These are phyloP conservation scores for Hansenula sp. DNA, from an alignment of 1,139 yeast genomes.

Conservation along the genomic window DNA sequence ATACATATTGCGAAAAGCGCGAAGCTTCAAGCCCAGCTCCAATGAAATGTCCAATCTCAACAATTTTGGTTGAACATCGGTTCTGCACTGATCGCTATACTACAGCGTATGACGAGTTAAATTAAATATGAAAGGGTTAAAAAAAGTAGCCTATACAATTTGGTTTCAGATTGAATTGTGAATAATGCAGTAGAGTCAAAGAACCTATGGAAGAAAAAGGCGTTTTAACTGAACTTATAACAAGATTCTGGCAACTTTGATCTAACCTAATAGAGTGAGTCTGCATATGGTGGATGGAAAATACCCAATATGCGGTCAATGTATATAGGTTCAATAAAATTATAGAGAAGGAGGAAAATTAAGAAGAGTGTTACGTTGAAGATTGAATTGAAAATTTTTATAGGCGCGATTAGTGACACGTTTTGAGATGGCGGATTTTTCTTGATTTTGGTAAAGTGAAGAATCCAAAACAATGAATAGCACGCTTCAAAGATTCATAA, in stretches of 20 bases:
- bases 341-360: neutral
- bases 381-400: too few relatives aligned
- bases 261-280: constrained; percentile 18
- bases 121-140: too few relatives aligned
- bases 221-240: constrained; percentile 8
- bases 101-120: too few relatives aligned
- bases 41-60: too few relatives aligned
- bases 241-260: constrained; percentile 9
- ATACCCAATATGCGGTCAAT: constrained; percentile 9
- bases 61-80: too few relatives aligned
- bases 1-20: too few relatives aligned
- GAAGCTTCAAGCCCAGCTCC: too few relatives aligned
- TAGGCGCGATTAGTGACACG: neutral
- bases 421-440: neutral
- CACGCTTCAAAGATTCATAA: too few relatives aligned
- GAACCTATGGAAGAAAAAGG: neutral
- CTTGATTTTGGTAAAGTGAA: too few relatives aligned
- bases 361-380: neutral
- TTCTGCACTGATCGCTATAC: too few relatives aligned
- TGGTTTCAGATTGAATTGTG: neutral
- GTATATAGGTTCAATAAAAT: constrained; percentile 7
- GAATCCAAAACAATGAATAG: neutral
- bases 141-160: too few relatives aligned
- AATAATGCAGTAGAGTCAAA: constrained; percentile 1
- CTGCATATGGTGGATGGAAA: constrained; percentile 8